Percentiles rank a stretch among this genome's conserved stretches.
These are phyloP conservation scores for Penicillium concentricum DNA, from an alignment of 2,329 filamentous ascomycete genomes.

Conservation along the genomic window DNA sequence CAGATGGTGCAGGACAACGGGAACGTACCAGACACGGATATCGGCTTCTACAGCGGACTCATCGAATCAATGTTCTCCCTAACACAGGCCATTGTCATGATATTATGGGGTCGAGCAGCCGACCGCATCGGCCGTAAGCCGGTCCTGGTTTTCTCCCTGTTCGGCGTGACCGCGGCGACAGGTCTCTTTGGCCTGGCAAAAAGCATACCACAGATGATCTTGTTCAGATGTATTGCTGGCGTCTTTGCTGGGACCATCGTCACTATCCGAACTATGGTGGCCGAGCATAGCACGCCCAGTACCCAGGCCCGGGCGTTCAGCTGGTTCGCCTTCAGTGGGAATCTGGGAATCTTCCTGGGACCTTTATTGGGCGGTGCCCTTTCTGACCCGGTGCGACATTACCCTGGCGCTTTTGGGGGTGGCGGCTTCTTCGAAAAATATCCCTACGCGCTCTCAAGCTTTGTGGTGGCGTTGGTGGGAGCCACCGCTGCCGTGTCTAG, in stretches of 20 bases:
- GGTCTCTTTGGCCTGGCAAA: slow-evolving; percentile 67
- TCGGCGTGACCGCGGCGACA: slow-evolving; percentile 61
- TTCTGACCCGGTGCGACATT: slow-evolving; percentile 65
- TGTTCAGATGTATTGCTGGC: slow-evolving; percentile 69
- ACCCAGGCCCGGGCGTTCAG: slow-evolving; percentile 74
- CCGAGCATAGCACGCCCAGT: slow-evolving; percentile 66
- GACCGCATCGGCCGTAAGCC: slow-evolving; percentile 73
- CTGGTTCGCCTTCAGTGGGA: slow-evolving; percentile 73
- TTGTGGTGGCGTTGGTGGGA: slow-evolving; percentile 58
- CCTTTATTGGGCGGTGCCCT: slow-evolving; percentile 65
- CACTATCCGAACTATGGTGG: slow-evolving; percentile 74
- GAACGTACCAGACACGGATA: slow-evolving; percentile 59
- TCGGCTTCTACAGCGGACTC: slow-evolving; percentile 76
- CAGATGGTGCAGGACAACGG: slow-evolving; percentile 72
- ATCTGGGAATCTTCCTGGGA: slow-evolving; percentile 71
- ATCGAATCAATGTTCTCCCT: slow-evolving; percentile 71
- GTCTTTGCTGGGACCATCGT: slow-evolving; percentile 72
- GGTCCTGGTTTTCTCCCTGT: slow-evolving; percentile 65
- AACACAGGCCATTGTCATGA: slow-evolving; percentile 75
- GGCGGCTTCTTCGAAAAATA: slow-evolving; percentile 61
- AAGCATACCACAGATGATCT: slow-evolving; percentile 70
- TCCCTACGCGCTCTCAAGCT: slow-evolving; percentile 65
- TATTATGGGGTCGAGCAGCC: slow-evolving; percentile 67
- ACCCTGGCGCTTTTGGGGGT: slow-evolving; percentile 57
- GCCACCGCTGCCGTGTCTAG: slow-evolving; percentile 50